Percentiles rank a stretch among this genome's conserved stretches.
Evolutionary conservation across 306 rosid species (phyloP).

Genomic region (Lablab purpureus): DNA sequence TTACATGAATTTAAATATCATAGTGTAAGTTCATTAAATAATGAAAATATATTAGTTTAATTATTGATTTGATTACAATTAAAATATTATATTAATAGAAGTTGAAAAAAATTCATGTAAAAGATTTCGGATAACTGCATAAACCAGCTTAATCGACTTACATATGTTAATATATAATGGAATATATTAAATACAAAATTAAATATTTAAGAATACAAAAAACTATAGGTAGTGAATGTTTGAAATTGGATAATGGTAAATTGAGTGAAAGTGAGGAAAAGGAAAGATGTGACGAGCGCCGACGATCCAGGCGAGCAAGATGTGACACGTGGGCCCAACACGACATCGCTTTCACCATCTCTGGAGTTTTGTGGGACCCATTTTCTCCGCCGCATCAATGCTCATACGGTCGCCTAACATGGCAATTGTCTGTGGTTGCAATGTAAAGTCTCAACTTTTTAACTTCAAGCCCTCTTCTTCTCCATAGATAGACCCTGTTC

Average conservation of each 20-base stretch:
- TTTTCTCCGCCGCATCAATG: slow-evolving; percentile 24
- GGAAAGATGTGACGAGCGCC: slow-evolving; percentile 33
- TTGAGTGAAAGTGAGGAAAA: not conserved
- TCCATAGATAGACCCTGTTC: no score
- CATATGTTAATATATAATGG: no score
- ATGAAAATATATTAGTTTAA: no score
- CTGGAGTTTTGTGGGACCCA: not conserved
- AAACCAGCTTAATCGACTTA: no score
- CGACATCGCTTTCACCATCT: slow-evolving; percentile 37
- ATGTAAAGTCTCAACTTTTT: not conserved
- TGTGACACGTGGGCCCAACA: slow-evolving; percentile 58
- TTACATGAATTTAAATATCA: no score
- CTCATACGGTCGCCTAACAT: slow-evolving; percentile 44
- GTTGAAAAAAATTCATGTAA: no score
- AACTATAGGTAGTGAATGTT: no score
- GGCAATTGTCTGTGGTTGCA: not conserved
- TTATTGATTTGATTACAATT: no score
- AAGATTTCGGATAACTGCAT: no score
- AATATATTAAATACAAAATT: no score
- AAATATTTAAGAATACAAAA: not conserved
- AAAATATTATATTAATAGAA: no score
- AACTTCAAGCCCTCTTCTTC: not conserved
- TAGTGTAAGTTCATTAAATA: no score
- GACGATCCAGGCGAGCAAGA: slow-evolving; percentile 51
- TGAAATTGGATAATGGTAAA: not conserved